Evolutionary conservation across 345 rosid genomes (phyloP).

Genomic region (Anastatica hierochuntica): DNA sequence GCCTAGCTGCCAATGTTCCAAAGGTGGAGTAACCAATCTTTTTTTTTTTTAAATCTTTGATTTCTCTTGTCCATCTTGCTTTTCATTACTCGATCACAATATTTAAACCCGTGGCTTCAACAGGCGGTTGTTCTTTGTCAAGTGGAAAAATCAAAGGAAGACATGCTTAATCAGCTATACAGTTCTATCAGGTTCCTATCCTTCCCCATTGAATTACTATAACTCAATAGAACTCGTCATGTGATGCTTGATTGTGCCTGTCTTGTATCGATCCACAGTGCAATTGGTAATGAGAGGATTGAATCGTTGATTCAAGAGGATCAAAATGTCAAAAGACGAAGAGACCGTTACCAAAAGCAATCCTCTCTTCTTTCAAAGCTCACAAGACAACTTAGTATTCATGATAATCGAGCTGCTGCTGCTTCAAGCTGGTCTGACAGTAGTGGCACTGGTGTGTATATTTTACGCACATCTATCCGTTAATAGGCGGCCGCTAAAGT

Average conservation of each 20-base stretch:
- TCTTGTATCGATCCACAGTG: constrained; percentile 28
- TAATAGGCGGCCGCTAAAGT: neutral
- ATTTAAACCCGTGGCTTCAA: constrained; percentile 6
- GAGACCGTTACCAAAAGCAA: constrained; percentile 78
- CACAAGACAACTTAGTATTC: constrained; percentile 75
- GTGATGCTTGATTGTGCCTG: constrained; percentile 4
- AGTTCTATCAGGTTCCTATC: constrained; percentile 66
- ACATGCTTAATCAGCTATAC: constrained; percentile 92
- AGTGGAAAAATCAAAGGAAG: constrained; percentile 95
- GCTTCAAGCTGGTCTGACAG: constrained; percentile 66
- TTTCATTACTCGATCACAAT: neutral
- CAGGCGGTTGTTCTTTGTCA: constrained; percentile 99
- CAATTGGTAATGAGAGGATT: constrained; percentile 62
- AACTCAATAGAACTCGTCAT: neutral
- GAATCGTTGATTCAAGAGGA: constrained; percentile 92
- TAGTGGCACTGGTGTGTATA: constrained; percentile 41
- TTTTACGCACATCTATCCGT: neutral
- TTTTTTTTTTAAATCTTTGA: constrained; percentile 2
- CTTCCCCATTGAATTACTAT: neutral
- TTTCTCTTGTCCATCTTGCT: neutral
- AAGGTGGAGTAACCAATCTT: constrained; percentile 42
- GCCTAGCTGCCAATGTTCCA: constrained; percentile 97
- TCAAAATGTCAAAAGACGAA: constrained; percentile 63
- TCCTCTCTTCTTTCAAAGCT: constrained; percentile 76
- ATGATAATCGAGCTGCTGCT: constrained; percentile 79